Evolutionary conservation across 2,329 filamentous ascomycete species (phyloP).

Genomic region (Chaetomium sp.): DNA sequence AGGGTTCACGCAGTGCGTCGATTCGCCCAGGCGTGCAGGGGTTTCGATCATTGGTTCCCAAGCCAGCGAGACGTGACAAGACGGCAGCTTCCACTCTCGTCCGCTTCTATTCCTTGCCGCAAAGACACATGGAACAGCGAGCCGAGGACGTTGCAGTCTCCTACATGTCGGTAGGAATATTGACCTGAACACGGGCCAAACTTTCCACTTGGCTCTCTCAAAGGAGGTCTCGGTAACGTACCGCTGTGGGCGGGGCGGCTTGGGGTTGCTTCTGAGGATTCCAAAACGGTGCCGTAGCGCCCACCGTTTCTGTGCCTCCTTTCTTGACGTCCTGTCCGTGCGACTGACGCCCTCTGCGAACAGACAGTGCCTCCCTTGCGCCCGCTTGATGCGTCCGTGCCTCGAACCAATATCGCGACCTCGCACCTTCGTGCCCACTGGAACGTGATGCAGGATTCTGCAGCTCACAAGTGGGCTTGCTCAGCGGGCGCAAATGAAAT

Average conservation of each 20-base stretch:
- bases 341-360: not conserved
- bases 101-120: not conserved
- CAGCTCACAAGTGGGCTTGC: not conserved
- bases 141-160: too few species aligned
- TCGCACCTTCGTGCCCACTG: not conserved
- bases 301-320: not conserved
- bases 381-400: not conserved
- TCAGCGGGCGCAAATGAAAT: not conserved
- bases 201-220: too few species aligned
- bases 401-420: not conserved
- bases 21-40: constrained; percentile 10
- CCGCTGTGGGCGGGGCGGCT: too few species aligned
- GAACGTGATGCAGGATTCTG: not conserved
- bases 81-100: not conserved
- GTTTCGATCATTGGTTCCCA: not conserved
- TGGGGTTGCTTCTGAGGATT: too few species aligned
- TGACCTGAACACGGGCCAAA: too few species aligned
- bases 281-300: not conserved
- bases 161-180: too few species aligned
- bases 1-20: constrained; percentile 9
- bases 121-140: not conserved
- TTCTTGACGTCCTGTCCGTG: not conserved
- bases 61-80: not conserved
- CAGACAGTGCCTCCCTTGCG: not conserved
- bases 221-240: too few species aligned